These are phyloP conservation scores for Pseudogymnoascus sp. DNA, from an alignment of 2,329 filamentous ascomycete genomes.

Conservation along the genomic window DNA sequence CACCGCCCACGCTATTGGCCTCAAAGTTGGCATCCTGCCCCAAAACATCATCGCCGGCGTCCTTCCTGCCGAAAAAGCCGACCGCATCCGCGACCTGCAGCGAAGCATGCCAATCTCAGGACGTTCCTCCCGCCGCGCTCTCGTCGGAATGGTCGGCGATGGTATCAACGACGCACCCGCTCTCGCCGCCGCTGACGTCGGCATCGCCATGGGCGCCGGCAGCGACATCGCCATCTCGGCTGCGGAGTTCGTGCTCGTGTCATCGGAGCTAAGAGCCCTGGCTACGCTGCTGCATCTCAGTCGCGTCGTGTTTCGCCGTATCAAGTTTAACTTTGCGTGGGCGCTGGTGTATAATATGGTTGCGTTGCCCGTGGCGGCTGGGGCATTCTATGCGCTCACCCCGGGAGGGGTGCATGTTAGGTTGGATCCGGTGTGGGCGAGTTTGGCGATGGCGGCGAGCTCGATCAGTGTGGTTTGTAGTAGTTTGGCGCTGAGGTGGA, in stretches of 20 bases:
- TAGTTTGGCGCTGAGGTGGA: slow-evolving; percentile 55
- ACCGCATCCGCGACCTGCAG: slow-evolving; percentile 58
- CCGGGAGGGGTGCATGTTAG: slow-evolving; percentile 47
- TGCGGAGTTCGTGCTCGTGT: slow-evolving; percentile 68
- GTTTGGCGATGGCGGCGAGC: slow-evolving; percentile 80
- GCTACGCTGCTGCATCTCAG: slow-evolving; percentile 50
- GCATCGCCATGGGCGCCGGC: slow-evolving; percentile 68
- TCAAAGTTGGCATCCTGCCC: slow-evolving; percentile 61
- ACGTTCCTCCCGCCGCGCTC: slow-evolving; percentile 31
- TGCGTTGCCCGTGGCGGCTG: slow-evolving; percentile 54
- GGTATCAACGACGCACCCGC: slow-evolving; percentile 78
- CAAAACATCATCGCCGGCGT: slow-evolving; percentile 79
- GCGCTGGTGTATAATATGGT: slow-evolving; percentile 54
- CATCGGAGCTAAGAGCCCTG: slow-evolving; percentile 46
- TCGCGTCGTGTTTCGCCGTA: slow-evolving; percentile 49
- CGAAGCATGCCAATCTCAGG: slow-evolving; percentile 3
- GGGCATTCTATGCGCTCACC: slow-evolving; percentile 42
- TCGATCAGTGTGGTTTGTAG: slow-evolving; percentile 79
- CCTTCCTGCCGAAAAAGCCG: slow-evolving; percentile 72
- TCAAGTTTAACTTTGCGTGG: slow-evolving; percentile 60
- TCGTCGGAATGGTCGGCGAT: slow-evolving; percentile 74
- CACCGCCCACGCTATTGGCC: slow-evolving; percentile 74
- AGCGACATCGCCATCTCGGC: slow-evolving; percentile 72
- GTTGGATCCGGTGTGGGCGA: slow-evolving; percentile 72
- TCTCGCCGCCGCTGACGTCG: slow-evolving; percentile 66